Percentiles rank a stretch among this genome's conserved stretches.
phyloP scores from a whole-genome alignment of 1,284 basidiomycete species.

The Cutaneotrichosporon dermatis region DNA sequence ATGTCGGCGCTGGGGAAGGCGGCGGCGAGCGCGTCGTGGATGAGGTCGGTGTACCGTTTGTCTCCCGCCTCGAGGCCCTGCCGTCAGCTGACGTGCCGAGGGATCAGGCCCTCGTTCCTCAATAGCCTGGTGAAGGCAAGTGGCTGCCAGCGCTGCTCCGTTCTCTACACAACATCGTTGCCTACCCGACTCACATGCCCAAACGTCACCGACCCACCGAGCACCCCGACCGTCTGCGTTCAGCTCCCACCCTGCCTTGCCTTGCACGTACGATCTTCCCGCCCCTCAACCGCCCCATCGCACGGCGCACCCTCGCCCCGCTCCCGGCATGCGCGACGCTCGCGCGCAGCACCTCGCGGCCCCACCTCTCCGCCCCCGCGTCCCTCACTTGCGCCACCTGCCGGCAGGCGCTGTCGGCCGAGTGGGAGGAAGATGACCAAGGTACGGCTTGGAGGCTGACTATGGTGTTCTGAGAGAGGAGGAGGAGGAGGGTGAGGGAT shows the following conservation, averaged over 20 bases:
- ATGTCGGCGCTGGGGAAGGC: slow-evolving; percentile 5
- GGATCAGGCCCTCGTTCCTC: too few relatives aligned
- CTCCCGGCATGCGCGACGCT: not conserved
- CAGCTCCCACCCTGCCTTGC: not conserved
- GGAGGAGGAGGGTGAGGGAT: too few relatives aligned
- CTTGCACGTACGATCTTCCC: not conserved
- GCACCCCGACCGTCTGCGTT: not conserved
- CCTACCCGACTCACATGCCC: slow-evolving; percentile 4
- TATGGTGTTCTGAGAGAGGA: too few relatives aligned
- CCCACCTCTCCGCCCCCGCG: too few relatives aligned
- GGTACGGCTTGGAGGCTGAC: too few relatives aligned
- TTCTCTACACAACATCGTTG: too few relatives aligned
- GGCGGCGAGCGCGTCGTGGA: not conserved
- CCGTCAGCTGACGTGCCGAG: too few relatives aligned
- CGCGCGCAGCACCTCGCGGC: not conserved
- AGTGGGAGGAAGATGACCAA: too few relatives aligned
- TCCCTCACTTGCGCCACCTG: too few relatives aligned
- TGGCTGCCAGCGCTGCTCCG: too few relatives aligned
- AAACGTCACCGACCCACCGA: slow-evolving; percentile 7
- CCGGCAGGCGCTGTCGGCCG: too few relatives aligned
- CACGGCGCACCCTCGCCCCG: not conserved
- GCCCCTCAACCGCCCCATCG: not conserved
- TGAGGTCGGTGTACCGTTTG: not conserved
- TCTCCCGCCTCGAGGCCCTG: not conserved
- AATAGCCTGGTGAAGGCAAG: too few relatives aligned